Evolutionary conservation across 2,329 filamentous ascomycete species (phyloP).

Genomic region (Leptographium flavum): DNA sequence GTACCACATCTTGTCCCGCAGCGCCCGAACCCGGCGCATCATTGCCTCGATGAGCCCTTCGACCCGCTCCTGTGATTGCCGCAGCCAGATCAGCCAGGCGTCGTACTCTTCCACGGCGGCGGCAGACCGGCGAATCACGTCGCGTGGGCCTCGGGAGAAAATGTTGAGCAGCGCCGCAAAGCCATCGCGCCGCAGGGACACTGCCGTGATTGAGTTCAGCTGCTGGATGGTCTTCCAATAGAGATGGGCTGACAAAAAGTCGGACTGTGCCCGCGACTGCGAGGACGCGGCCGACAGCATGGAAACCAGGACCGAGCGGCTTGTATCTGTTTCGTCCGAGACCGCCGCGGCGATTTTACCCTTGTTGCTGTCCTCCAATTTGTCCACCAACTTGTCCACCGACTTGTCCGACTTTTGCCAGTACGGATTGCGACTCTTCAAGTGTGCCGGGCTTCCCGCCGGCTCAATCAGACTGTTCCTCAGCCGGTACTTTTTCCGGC

Average conservation of each 20-base stretch:
- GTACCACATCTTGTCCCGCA: conserved; percentile 98
- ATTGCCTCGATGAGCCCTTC: conserved; percentile 61
- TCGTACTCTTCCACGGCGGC: conserved; percentile 66
- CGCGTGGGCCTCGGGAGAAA: conserved; percentile 56
- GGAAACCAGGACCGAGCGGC: conserved; percentile 35
- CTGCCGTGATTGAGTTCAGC: conserved; percentile 46
- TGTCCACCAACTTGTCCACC: too few species aligned
- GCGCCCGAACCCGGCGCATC: conserved; percentile 56
- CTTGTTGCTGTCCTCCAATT: background rate
- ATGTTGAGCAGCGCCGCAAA: conserved; percentile 60
- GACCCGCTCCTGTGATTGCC: conserved; percentile 66
- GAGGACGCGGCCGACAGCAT: conserved; percentile 67
- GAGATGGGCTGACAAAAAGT: conserved; percentile 71
- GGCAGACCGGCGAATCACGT: conserved; percentile 54
- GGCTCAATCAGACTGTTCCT: conserved; percentile 47
- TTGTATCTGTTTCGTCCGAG: conserved; percentile 25
- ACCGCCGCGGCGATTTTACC: background rate
- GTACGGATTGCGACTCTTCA: conserved; percentile 38
- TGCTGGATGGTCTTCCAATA: conserved; percentile 76
- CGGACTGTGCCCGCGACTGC: conserved; percentile 63
- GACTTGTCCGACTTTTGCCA: background rate
- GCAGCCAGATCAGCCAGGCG: conserved; percentile 70
- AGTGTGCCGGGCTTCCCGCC: background rate
- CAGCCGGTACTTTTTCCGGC: conserved; percentile 43
- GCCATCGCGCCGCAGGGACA: conserved; percentile 49